Evolutionary conservation across 352 stramenopile genomes (phyloP).

Genomic region (Phytophthora megakarya): DNA sequence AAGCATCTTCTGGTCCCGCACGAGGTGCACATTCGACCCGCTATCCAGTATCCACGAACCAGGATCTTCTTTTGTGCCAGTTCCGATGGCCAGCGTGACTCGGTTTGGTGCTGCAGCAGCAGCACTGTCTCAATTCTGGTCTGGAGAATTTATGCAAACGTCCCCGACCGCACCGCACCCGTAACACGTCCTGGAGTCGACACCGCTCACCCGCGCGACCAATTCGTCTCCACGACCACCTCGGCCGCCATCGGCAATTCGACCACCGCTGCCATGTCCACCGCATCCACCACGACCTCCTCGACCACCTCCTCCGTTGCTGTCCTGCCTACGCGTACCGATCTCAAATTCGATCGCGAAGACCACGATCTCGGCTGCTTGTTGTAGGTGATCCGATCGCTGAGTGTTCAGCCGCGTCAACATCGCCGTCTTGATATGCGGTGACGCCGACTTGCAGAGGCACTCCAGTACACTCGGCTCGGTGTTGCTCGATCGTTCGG

Average conservation of each 20-base stretch:
- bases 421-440: conserved; percentile 1
- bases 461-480: conserved; percentile 18
- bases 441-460: conserved; percentile 7
- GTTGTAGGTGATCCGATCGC: background rate
- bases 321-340: background rate
- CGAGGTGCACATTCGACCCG: conserved; percentile 17
- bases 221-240: no score
- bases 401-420: background rate
- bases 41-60: conserved; percentile 19
- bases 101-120: background rate
- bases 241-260: background rate
- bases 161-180: background rate
- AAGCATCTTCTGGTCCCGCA: conserved; percentile 3
- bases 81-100: conserved; percentile 1
- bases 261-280: background rate
- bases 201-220: background rate
- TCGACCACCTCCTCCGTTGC: no score
- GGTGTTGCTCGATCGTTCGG: conserved; percentile 7
- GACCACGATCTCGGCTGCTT: background rate
- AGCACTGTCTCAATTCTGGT: no score
- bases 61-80: background rate
- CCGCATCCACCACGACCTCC: background rate
- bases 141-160: conserved; percentile 2
- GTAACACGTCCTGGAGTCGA: conserved; percentile 2
- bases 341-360: conserved; percentile 5